Conservation (phyloP, 371 early-diverging fungal species). For the Choanephora cucurbitarum region DNA sequence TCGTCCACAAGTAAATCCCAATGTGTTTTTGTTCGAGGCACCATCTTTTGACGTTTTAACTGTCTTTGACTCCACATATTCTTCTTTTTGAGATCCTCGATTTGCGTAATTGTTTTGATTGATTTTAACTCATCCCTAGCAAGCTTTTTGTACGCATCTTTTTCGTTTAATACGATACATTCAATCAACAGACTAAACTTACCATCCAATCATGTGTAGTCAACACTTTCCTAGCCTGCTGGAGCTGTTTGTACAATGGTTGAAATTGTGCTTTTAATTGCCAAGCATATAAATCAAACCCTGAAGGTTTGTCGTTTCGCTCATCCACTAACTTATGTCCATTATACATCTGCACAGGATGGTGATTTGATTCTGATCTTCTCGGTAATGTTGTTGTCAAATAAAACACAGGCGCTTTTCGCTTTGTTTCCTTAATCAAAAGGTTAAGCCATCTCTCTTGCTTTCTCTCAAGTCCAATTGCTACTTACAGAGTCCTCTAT, state of each 20-base stretch:
- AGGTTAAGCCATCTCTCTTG: too few species aligned
- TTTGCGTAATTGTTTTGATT: slow-evolving; percentile 69
- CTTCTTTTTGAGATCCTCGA: slow-evolving; percentile 78
- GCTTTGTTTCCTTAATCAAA: background rate
- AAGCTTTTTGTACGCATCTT: slow-evolving; percentile 40
- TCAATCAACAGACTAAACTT: background rate
- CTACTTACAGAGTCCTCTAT: too few species aligned
- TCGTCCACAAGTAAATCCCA: slow-evolving; percentile 90
- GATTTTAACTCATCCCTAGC: slow-evolving; percentile 85
- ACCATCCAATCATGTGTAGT: slow-evolving; percentile 85
- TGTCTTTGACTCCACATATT: slow-evolving; percentile 86
- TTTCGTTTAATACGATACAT: background rate
- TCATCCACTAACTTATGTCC: slow-evolving; percentile 39
- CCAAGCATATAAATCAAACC: slow-evolving; percentile 68
- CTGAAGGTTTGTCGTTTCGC: slow-evolving; percentile 36
- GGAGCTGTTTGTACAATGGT: slow-evolving; percentile 68
- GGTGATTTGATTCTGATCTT: slow-evolving; percentile 32
- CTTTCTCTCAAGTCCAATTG: too few species aligned
- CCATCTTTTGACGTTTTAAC: slow-evolving; percentile 68
- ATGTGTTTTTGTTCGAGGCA: slow-evolving; percentile 78
- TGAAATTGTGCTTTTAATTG: slow-evolving; percentile 68
- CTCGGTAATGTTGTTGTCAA: slow-evolving; percentile 34
- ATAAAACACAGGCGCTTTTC: background rate
- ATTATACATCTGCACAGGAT: slow-evolving; percentile 46
- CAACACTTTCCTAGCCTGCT: slow-evolving; percentile 70